Evolutionary conservation across 352 stramenopile species (phyloP).

Genomic region (Globisporangium cederbergense): DNA sequence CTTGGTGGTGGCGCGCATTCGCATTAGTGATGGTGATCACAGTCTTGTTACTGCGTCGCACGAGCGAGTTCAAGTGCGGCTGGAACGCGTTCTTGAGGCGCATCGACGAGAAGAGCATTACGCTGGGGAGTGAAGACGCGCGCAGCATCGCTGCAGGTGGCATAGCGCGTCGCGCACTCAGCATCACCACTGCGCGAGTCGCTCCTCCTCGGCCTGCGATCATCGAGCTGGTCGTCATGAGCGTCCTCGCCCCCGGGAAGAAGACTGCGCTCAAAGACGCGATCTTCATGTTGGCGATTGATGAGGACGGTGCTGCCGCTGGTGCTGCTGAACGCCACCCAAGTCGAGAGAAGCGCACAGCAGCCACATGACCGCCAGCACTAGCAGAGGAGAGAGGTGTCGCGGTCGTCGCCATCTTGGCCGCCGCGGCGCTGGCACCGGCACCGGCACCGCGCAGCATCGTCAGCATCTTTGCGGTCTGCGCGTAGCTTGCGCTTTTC

Average conservation of each 20-base stretch:
- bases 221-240: conserved; percentile 6
- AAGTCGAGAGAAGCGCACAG: conserved; percentile 1
- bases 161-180: not conserved
- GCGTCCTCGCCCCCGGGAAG: not conserved
- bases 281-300: not conserved
- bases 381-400: not conserved
- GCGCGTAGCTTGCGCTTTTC: not conserved
- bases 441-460: conserved; percentile 6
- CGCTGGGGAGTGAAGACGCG: not conserved
- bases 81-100: conserved; percentile 16
- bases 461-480: conserved; percentile 6
- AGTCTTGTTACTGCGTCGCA: not conserved
- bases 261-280: not conserved
- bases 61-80: conserved; percentile 3
- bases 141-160: no score
- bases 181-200: not conserved
- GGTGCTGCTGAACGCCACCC: not conserved
- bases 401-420: not conserved
- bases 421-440: not conserved
- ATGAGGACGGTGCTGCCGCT: not conserved
- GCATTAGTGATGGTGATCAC: not conserved
- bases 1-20: conserved; percentile 8
- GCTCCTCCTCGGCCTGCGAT: not conserved
- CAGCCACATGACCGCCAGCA: no score
- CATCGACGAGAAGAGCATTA: conserved; percentile 14